A percentile compares a stretch with the other conserved stretches of the same genome.
Conservation (phyloP, 805 yeast genomes). For the Wickerhamomyces queroliae region DNA sequence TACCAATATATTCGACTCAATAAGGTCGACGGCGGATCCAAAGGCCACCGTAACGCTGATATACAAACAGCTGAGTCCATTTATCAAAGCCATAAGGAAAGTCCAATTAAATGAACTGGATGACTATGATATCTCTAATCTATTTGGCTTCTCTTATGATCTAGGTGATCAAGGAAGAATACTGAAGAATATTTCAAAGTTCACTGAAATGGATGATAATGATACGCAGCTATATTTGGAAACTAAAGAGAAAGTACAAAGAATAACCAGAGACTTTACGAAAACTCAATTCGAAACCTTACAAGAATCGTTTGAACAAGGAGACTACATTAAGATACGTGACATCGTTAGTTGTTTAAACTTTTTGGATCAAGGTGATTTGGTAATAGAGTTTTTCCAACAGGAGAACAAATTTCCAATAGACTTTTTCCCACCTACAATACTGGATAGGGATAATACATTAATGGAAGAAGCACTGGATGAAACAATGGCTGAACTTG, state of each 20-base stretch:
- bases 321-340: conserved; percentile 17
- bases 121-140: background rate
- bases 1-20: conserved; percentile 6
- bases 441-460: conserved; percentile 18
- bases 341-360: conserved; percentile 20
- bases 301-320: conserved; percentile 10
- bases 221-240: conserved; percentile 9
- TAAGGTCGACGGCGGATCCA: conserved; percentile 16
- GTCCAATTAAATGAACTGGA: conserved; percentile 11
- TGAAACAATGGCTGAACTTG: conserved; percentile 21
- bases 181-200: conserved; percentile 13
- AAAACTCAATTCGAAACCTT: conserved; percentile 16
- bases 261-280: conserved; percentile 10
- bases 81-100: conserved; percentile 6
- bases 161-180: conserved; percentile 16
- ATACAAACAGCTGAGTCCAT: conserved; percentile 7
- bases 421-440: conserved; percentile 24
- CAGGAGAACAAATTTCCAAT: conserved; percentile 28
- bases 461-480: conserved; percentile 19
- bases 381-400: conserved; percentile 33
- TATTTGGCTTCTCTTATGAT: background rate
- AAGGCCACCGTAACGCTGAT: conserved; percentile 10
- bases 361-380: conserved; percentile 28
- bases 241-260: conserved; percentile 6
- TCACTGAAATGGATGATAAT: conserved; percentile 15